Evolutionary conservation across 2,329 filamentous ascomycete species (phyloP).

Genomic region (Monosporascus sp.): DNA sequence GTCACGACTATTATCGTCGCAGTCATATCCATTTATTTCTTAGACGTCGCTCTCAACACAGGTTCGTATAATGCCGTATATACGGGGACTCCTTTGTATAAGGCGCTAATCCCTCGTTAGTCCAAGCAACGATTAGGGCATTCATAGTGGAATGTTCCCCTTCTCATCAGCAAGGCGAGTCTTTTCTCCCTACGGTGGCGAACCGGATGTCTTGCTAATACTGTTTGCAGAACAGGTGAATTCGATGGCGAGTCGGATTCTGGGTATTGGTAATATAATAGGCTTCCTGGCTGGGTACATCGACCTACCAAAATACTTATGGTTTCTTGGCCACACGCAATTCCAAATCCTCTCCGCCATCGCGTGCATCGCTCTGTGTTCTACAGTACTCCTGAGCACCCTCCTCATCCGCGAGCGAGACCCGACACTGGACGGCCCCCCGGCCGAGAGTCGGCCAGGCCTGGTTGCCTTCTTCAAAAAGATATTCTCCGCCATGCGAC

Average conservation of each 20-base stretch:
- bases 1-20: slow-evolving; percentile 69
- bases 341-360: slow-evolving; percentile 91
- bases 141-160: slow-evolving; percentile 94
- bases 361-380: slow-evolving; percentile 66
- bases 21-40: slow-evolving; percentile 79
- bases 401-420: slow-evolving; percentile 71
- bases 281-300: slow-evolving; percentile 86
- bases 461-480: slow-evolving; percentile 74
- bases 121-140: slow-evolving; percentile 86
- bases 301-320: slow-evolving; percentile 67
- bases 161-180: slow-evolving; percentile 71
- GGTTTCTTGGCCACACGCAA: slow-evolving; percentile 80
- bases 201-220: slow-evolving; percentile 5
- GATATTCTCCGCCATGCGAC: slow-evolving; percentile 70
- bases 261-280: slow-evolving; percentile 83
- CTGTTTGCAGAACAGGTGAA: slow-evolving; percentile 67
- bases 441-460: slow-evolving; percentile 55
- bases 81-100: background rate
- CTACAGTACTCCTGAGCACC: slow-evolving; percentile 69
- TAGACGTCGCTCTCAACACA: slow-evolving; percentile 95
- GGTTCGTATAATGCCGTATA: slow-evolving; percentile 41
- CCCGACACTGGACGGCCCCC: slow-evolving; percentile 65
- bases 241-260: slow-evolving; percentile 85
- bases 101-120: slow-evolving; percentile 33
- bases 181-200: background rate